A percentile compares a stretch with the other conserved stretches of the same genome.
Evolutionary conservation across 139 green algal genomes (phyloP).

Genomic region (Tetratostichococcus sp.): DNA sequence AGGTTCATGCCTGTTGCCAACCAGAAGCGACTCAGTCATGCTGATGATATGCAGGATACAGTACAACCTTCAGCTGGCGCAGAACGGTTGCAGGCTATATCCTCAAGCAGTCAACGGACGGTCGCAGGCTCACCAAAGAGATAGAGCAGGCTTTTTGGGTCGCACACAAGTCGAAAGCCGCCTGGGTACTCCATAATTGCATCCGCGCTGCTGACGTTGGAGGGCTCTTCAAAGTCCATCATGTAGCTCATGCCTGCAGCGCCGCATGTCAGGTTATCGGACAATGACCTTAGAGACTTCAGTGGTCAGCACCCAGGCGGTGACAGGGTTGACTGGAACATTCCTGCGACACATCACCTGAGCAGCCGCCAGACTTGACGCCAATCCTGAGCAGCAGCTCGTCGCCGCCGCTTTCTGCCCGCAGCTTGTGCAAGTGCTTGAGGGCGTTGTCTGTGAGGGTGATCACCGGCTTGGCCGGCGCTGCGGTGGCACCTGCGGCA

Average conservation of each 20-base stretch:
- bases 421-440: constrained; percentile 70
- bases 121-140: constrained; percentile 68
- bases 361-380: constrained; percentile 68
- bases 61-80: no score
- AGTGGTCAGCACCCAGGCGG: no score
- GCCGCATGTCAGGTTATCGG: no score
- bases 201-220: constrained; percentile 59
- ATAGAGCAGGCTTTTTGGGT: constrained; percentile 90
- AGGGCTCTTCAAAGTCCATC: constrained; percentile 83
- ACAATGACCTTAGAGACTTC: no score
- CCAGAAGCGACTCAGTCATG: not conserved
- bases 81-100: no score
- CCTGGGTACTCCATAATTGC: constrained; percentile 51
- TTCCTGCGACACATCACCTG: no score
- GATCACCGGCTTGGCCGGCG: constrained; percentile 45
- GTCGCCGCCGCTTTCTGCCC: constrained; percentile 36
- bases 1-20: constrained; percentile 32
- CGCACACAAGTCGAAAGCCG: constrained; percentile 63
- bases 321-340: no score
- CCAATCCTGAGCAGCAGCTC: constrained; percentile 66
- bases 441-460: constrained; percentile 71
- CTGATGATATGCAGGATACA: no score
- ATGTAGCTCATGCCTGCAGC: constrained; percentile 75
- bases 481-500: not conserved
- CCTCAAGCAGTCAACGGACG: no score